phyloP scores from a whole-genome alignment of 2,329 filamentous ascomycete species.

The Penicillium sp. region DNA sequence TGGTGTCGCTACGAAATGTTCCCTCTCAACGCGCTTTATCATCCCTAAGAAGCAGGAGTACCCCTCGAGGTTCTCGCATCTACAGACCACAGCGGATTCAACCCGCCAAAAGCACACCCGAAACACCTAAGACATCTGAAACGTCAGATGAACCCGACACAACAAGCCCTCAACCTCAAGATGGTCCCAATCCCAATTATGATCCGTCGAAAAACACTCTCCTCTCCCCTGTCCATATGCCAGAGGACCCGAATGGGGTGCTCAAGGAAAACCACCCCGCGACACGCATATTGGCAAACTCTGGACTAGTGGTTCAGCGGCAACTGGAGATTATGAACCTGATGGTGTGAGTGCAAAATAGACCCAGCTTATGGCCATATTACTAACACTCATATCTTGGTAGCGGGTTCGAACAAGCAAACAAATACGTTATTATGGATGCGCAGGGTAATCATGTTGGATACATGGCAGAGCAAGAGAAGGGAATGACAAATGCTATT shows the following conservation, averaged over 20 bases:
- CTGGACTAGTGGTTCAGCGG: conserved; percentile 61
- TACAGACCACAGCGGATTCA: conserved; percentile 25
- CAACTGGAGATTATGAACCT: conserved; percentile 68
- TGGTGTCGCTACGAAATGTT: conserved; percentile 19
- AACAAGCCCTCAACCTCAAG: conserved; percentile 23
- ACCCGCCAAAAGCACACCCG: conserved; percentile 1
- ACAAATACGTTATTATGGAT: conserved; percentile 66
- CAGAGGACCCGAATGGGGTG: conserved; percentile 60
- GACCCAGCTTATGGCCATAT: not conserved
- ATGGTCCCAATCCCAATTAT: conserved; percentile 45
- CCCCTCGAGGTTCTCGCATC: conserved; percentile 31
- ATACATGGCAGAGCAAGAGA: conserved; percentile 64
- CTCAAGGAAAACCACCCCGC: conserved; percentile 61
- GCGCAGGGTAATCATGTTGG: conserved; percentile 63
- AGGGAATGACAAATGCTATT: conserved; percentile 57
- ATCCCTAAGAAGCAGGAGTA: conserved; percentile 27
- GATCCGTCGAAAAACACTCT: conserved; percentile 49
- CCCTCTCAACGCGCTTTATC: conserved; percentile 26
- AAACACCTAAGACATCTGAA: conserved; percentile 9
- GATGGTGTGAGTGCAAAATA: conserved; percentile 47
- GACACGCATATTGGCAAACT: conserved; percentile 59
- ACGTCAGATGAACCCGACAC: conserved; percentile 7
- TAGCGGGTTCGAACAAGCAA: conserved; percentile 65
- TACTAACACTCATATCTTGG: conserved; percentile 1
- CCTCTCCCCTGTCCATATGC: conserved; percentile 61